phyloP scores from a whole-genome alignment of 2,329 filamentous ascomycete species.

The Xylaria sp. region DNA sequence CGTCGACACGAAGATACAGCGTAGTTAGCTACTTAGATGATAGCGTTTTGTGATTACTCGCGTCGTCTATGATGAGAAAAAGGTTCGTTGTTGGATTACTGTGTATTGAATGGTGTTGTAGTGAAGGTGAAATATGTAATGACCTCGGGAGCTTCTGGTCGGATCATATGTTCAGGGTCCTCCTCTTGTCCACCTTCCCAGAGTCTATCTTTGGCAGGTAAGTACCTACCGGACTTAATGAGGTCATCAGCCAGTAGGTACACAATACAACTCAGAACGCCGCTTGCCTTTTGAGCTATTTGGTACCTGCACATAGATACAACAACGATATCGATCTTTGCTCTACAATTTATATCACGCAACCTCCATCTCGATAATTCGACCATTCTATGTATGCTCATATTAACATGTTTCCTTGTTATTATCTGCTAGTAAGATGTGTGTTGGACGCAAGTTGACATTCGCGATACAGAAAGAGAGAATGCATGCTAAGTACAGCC shows the following conservation, averaged over 20 bases:
- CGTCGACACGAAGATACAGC: not conserved
- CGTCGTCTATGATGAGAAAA: slow-evolving; percentile 13
- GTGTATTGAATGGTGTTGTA: not conserved
- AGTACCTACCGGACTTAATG: not conserved
- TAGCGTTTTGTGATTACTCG: not conserved
- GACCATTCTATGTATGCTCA: no score
- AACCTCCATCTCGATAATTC: no score
- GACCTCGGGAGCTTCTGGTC: not conserved
- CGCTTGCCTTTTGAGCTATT: no score
- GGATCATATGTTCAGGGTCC: slow-evolving; percentile 11
- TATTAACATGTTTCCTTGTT: no score
- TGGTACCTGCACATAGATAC: no score
- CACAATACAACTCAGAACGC: not conserved
- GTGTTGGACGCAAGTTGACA: not conserved
- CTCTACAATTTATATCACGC: no score
- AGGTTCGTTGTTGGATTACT: slow-evolving; percentile 5
- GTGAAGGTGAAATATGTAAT: slow-evolving; percentile 9
- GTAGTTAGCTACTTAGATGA: slow-evolving; percentile 8
- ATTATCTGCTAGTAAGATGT: no score
- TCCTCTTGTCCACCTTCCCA: slow-evolving; percentile 15
- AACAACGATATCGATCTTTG: no score
- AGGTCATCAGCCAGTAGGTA: slow-evolving; percentile 22
- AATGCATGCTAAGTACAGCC: not conserved
- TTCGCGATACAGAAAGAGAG: not conserved
- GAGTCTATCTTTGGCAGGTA: slow-evolving; percentile 3